Conservation (phyloP, 139 green algal genomes). For the Haematococcus lacustris region DNA sequence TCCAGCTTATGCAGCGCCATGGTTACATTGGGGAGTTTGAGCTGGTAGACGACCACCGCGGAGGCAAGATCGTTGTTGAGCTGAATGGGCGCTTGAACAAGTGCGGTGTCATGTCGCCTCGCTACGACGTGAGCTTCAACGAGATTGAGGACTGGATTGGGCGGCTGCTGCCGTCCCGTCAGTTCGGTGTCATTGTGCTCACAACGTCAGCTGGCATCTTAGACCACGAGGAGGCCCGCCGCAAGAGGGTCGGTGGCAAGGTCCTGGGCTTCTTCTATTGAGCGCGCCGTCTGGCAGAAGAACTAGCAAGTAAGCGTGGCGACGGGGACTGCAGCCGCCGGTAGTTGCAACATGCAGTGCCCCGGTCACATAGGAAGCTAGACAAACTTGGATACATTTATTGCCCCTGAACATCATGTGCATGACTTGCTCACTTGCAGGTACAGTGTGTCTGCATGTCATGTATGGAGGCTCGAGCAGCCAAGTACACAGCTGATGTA, state of each 20-base stretch:
- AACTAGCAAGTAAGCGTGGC: too few species aligned
- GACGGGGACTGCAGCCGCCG: too few species aligned
- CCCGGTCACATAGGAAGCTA: too few species aligned
- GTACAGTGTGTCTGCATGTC: too few species aligned
- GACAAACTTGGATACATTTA: too few species aligned
- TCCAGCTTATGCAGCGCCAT: slow-evolving; percentile 72
- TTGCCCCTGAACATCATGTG: too few species aligned
- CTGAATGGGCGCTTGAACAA: slow-evolving; percentile 99
- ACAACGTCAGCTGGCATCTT: slow-evolving; percentile 97
- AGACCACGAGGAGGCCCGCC: slow-evolving; percentile 96
- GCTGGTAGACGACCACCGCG: slow-evolving; percentile 94
- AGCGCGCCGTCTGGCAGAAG: too few species aligned
- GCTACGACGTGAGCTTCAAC: slow-evolving; percentile 79
- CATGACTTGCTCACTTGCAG: too few species aligned
- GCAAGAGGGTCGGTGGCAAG: slow-evolving; percentile 97
- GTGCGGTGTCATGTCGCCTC: slow-evolving; percentile 95
- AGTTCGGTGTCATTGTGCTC: slow-evolving; percentile 96
- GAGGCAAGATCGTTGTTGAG: slow-evolving; percentile 99
- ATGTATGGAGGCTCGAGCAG: too few species aligned
- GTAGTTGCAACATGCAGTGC: too few species aligned
- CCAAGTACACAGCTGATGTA: too few species aligned
- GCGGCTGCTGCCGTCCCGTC: slow-evolving; percentile 92
- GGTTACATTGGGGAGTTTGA: slow-evolving; percentile 99
- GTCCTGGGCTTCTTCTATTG: slow-evolving; percentile 91
- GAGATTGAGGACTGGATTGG: slow-evolving; percentile 92